Conservation (phyloP, 345 rosid genomes). For the Corchorus olitorius region DNA sequence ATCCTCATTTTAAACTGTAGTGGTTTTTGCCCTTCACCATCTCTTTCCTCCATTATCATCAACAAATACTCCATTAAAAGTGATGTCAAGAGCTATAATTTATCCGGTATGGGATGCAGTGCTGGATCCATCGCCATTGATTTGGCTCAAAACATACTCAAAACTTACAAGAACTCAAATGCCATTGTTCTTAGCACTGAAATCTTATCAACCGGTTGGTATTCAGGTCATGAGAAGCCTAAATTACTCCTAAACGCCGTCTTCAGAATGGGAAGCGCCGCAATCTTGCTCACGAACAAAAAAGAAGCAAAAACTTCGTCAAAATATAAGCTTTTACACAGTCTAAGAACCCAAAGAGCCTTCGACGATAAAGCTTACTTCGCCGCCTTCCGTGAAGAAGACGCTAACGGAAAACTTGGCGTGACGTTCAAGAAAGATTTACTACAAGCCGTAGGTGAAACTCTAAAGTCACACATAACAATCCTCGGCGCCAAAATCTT, state of each 20-base stretch:
- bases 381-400: conserved; percentile 38
- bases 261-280: conserved; percentile 67
- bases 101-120: conserved; percentile 73
- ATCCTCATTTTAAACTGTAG: conserved; percentile 55
- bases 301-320: conserved; percentile 30
- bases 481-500: conserved; percentile 38
- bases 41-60: conserved; percentile 52
- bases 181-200: conserved; percentile 60
- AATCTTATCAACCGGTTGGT: conserved; percentile 63
- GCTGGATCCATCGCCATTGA: conserved; percentile 50
- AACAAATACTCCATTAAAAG: conserved; percentile 46
- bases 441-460: conserved; percentile 40
- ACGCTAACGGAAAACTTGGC: conserved; percentile 51
- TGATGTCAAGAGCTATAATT: conserved; percentile 48
- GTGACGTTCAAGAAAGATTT: conserved; percentile 48
- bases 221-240: conserved; percentile 46
- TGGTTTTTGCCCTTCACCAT: conserved; percentile 59
- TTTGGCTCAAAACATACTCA: conserved; percentile 45
- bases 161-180: conserved; percentile 33
- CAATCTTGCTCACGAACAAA: conserved; percentile 49
- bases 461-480: conserved; percentile 31
- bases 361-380: not conserved
- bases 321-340: conserved; percentile 36
- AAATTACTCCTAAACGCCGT: conserved; percentile 55
- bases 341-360: not conserved